phyloP scores from a whole-genome alignment of 148 eudicot genomes.

The Spergularia bocconei region DNA sequence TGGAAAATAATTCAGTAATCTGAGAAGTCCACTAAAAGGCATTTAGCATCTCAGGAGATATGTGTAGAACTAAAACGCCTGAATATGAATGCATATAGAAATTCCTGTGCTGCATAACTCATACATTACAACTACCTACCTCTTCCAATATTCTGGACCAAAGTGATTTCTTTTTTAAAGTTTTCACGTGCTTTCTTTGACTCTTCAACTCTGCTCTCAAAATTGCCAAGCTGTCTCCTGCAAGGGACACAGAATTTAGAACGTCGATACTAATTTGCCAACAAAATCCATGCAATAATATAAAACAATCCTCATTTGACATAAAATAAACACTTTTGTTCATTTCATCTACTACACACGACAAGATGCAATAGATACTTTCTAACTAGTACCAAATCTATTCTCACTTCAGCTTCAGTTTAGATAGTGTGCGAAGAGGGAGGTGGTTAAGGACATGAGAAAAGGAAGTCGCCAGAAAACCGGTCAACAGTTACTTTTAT shows the following conservation, averaged over 20 bases:
- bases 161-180: constrained; percentile 89
- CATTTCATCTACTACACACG: background rate
- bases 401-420: background rate
- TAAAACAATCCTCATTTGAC: background rate
- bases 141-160: constrained; percentile 96
- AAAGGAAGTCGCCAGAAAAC: too few relatives aligned
- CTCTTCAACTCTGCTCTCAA: constrained; percentile 90
- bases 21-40: background rate
- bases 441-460: background rate
- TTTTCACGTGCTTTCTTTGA: constrained; percentile 90
- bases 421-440: background rate
- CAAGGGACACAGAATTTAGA: constrained; percentile 17
- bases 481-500: too few relatives aligned
- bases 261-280: background rate
- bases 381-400: background rate
- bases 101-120: background rate
- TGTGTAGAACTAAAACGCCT: background rate
- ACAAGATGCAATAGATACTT: background rate
- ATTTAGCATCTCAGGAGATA: background rate
- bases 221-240: constrained; percentile 87
- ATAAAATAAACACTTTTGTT: background rate
- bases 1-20: background rate
- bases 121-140: constrained; percentile 40
- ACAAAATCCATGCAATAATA: background rate
- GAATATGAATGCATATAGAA: background rate